Evolutionary conservation across 2,329 filamentous ascomycete genomes (phyloP), one percentile per base, ranked within the genome.

Genomic region (Colletotrichum lindemuthianum): DNA sequence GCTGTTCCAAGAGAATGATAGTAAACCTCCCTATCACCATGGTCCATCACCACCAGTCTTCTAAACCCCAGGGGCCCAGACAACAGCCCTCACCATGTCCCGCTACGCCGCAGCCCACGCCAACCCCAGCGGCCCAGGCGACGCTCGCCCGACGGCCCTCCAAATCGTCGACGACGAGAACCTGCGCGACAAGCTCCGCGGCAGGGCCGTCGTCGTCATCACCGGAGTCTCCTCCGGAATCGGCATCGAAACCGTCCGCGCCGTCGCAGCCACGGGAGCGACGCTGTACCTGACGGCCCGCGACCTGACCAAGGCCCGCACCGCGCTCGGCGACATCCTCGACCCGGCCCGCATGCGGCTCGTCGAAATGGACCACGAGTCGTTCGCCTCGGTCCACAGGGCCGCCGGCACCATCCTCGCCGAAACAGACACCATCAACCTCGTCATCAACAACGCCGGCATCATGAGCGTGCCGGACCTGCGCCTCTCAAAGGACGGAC

Each of bases 371-470:
- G 50, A 60, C 9, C 65, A 66, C 10, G 50, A 41, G 5, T 71
- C 70, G 0, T 43, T 72, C 24, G 48, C 63, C n/a, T 68, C 64
- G 10, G 67, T 72, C 13, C 68, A 68, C 2, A 33, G 63, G 2
- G 76, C 76, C 0, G 77, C 77, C 2, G 65, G 72, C 0, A 54
- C 67, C 0, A 76, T 82, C 55, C 43, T 72, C 0, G 55, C 71
- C 0, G 67, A 74, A 11, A 72, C 72, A 7, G 55, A 69, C 8
- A 69, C 70, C 11, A 69, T 83, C 4, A 80, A 79, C 67, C 75
- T 82, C 37, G 71, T 83, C 3, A 71, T 82, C 40, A 74, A 75
- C 43, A 83, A 82, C 59, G 80, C 79, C 0, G 81, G 81, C 0
- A 72, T 80, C 44, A 78, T 81, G 73, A 75, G 70, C 0, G 51